phyloP scores from a whole-genome alignment of 225 moss, liverwort and hornwort species.

The Thuidium tamariscinum region DNA sequence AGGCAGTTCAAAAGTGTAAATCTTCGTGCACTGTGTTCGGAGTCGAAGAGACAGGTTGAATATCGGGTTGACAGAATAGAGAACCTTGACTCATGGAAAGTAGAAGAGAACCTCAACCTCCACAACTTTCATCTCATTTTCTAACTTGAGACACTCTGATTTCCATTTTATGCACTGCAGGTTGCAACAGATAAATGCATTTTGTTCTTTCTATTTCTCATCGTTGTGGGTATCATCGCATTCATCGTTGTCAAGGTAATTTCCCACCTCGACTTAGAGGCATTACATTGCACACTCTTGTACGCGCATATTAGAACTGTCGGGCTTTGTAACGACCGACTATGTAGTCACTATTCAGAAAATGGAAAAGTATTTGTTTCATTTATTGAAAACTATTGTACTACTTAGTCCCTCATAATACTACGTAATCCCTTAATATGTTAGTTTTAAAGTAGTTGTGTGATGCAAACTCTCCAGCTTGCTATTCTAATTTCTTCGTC shows the following conservation, averaged over 20 bases:
- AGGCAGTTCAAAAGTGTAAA: background rate
- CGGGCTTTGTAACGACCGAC: background rate
- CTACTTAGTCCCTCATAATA: background rate
- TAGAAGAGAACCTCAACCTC: background rate
- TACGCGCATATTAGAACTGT: background rate
- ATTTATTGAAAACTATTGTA: background rate
- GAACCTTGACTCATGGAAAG: background rate
- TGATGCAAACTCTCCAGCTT: background rate
- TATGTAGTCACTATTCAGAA: background rate
- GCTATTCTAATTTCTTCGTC: background rate
- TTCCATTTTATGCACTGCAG: conserved; percentile 27
- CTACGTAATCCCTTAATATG: background rate
- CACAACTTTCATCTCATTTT: background rate
- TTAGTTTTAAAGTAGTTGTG: background rate
- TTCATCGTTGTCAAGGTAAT: conserved; percentile 75
- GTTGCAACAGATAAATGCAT: conserved; percentile 81
- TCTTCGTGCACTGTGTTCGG: background rate
- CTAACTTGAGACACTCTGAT: background rate
- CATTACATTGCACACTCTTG: background rate
- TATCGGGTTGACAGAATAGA: background rate
- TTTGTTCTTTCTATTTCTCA: conserved; percentile 72
- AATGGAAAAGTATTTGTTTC: background rate
- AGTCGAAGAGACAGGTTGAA: background rate
- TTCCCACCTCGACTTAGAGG: background rate
- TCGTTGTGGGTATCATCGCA: conserved; percentile 72